Base-by-base conservation (phyloP, 768 basidiomycete species). In the Serendipita sp. region DNA sequence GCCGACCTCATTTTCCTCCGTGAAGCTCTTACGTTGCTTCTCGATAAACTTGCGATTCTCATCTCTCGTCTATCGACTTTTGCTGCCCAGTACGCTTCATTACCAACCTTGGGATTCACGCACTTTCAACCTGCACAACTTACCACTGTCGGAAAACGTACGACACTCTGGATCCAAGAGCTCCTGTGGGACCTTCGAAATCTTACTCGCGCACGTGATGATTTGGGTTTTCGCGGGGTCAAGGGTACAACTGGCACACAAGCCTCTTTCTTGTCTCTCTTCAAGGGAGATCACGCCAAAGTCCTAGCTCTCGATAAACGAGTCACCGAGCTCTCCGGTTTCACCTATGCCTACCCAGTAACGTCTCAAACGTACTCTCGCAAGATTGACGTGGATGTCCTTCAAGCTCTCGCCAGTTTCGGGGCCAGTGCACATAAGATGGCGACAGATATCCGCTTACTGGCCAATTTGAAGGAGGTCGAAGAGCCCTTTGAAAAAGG, bases 171-270 rank as follows among this genome's bases (percentile, higher is more conserved):
- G 96, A 84, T 98, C 42, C 95, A 99, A 83, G 96, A 99, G 69
- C 79, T 99, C 2, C 77, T 98, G 1, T 97, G 94, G 95, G 96
- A 99, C 73, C 76, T 99, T 64, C 80, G 95, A 20, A 97, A 97
- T 72, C 78, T 99, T 69, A 83, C 85, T 71, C 83, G 95, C 31
- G 92, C 89, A 0, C 77, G 90, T 24, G 85, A 90, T 65, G 95
- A 98, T 72, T 74, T 99, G 58, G 95, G 96, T 3, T 98, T 99
- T 78, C 83, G 96, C 62, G 96, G 96, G 48, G 96, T 95, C 60
- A 99, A 99, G 74, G 96, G 96, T n/a, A 98, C 96, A 0, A 99
- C 96, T 0, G 96, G 96, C 5, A 98, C 96, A 0, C 96, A 98
- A 72, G 96, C 90, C 2, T 92, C 89, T 67, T 99, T 98, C 77